Evolutionary conservation across 2,329 filamentous ascomycete species (phyloP).

Genomic region (Colletotrichum sp.): DNA sequence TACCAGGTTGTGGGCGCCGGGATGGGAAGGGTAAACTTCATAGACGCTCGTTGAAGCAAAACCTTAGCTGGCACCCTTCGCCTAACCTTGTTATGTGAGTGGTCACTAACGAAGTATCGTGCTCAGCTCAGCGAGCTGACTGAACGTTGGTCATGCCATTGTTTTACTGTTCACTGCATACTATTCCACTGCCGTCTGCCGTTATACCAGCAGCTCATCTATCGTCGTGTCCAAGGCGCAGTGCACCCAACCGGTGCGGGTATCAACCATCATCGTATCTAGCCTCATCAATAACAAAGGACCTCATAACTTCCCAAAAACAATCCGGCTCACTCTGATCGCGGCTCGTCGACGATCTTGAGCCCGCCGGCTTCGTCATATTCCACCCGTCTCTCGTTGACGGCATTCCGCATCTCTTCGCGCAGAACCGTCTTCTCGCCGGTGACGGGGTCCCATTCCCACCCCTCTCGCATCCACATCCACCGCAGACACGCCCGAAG

Average conservation of each 20-base stretch:
- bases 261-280: conserved; percentile 7
- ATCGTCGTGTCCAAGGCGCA: not conserved
- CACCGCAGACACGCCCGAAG: conserved; percentile 84
- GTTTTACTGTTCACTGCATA: not conserved
- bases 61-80: not conserved
- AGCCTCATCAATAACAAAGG: not conserved
- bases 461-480: conserved; percentile 91
- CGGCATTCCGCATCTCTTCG: conserved; percentile 59
- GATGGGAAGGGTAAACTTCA: not conserved
- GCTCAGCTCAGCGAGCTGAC: not conserved
- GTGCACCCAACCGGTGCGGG: conserved; percentile 6
- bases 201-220: not conserved
- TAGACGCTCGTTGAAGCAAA: not conserved
- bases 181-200: not conserved
- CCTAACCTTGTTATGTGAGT: not conserved
- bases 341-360: conserved; percentile 36
- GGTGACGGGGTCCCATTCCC: conserved; percentile 77
- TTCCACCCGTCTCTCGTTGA: conserved; percentile 61
- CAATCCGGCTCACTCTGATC: not conserved
- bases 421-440: conserved; percentile 64
- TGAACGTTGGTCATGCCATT: not conserved
- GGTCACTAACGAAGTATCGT: not conserved
- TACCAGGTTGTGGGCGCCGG: not conserved
- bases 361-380: conserved; percentile 58
- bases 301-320: not conserved